Evolutionary conservation across 768 basidiomycete species (phyloP).

Genomic region (Collybia sordida): DNA sequence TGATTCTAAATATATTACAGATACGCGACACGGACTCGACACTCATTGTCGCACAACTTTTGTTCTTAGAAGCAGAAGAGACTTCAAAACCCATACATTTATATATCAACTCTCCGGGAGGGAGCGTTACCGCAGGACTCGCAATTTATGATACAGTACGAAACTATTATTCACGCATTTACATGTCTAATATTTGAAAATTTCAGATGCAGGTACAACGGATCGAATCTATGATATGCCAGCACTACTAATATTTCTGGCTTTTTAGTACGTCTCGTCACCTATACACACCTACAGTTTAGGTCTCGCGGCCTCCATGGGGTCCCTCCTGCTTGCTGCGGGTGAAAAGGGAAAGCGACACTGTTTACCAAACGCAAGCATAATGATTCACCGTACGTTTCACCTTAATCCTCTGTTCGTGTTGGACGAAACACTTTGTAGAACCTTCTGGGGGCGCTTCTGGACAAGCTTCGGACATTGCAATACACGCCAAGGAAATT

Average conservation of each 20-base stretch:
- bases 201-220: constrained; percentile 67
- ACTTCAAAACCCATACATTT: constrained; percentile 92
- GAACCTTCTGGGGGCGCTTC: constrained; percentile 96
- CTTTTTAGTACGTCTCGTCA: constrained; percentile 79
- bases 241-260: constrained; percentile 8
- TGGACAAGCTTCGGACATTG: constrained; percentile 94
- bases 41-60: constrained; percentile 85
- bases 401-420: no score
- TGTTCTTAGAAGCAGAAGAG: constrained; percentile 96
- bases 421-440: constrained; percentile 27
- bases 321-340: constrained; percentile 87
- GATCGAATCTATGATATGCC: not conserved
- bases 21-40: constrained; percentile 90
- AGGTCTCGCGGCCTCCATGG: constrained; percentile 96
- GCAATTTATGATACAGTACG: constrained; percentile 97
- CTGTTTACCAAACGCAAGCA: constrained; percentile 88
- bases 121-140: constrained; percentile 92
- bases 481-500: constrained; percentile 97
- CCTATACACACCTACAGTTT: constrained; percentile 97
- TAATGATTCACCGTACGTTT: constrained; percentile 94
- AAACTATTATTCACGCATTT: not conserved
- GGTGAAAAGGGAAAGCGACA: constrained; percentile 91
- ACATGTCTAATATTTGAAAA: constrained; percentile 7
- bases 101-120: constrained; percentile 97
- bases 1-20: constrained; percentile 34